These are phyloP conservation scores for Penicillium alfredii DNA, from an alignment of 495 filamentous ascomycete species.

Conservation along the genomic window DNA sequence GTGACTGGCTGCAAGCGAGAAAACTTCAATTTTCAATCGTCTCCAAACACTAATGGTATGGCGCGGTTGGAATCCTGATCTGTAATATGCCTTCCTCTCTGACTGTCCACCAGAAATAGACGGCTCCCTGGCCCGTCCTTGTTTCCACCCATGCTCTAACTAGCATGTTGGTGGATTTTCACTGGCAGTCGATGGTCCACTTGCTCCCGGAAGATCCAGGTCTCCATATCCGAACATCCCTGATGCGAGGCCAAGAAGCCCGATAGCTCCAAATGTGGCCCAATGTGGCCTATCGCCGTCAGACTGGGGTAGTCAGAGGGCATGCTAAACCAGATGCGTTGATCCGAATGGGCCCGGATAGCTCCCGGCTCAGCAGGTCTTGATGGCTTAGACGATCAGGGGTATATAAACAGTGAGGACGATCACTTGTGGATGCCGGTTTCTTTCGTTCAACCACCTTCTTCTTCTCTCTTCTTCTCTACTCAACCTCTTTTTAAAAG, in stretches of 20 bases:
- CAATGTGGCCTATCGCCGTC: constrained; percentile 6
- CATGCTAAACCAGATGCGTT: too few relatives aligned
- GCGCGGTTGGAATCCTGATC: not conserved
- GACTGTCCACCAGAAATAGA: constrained; percentile 14
- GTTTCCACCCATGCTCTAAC: constrained; percentile 13
- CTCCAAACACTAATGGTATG: too few relatives aligned
- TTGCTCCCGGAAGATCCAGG: constrained; percentile 15
- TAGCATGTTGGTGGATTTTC: constrained; percentile 6
- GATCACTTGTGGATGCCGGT: constrained; percentile 20
- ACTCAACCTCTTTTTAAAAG: constrained; percentile 16
- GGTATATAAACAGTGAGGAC: constrained; percentile 38
- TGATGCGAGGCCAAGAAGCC: constrained; percentile 12
- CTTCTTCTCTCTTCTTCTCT: constrained; percentile 21
- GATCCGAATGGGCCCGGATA: not conserved
- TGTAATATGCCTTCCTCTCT: constrained; percentile 15
- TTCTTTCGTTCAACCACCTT: constrained; percentile 16
- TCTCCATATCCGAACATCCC: constrained; percentile 13
- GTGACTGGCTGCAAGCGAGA: too few relatives aligned
- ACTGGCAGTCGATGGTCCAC: constrained; percentile 18
- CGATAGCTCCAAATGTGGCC: constrained; percentile 24
- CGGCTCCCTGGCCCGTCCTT: constrained; percentile 11
- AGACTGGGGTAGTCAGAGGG: constrained; percentile 28
- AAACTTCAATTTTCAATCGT: too few relatives aligned
- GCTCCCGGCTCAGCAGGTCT: constrained; percentile 7
- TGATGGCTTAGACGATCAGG: constrained; percentile 19